Evolutionary conservation across 352 stramenopile species (phyloP), one percentile per base, ranked within the genome.

Genomic region (Pythium aquatile): DNA sequence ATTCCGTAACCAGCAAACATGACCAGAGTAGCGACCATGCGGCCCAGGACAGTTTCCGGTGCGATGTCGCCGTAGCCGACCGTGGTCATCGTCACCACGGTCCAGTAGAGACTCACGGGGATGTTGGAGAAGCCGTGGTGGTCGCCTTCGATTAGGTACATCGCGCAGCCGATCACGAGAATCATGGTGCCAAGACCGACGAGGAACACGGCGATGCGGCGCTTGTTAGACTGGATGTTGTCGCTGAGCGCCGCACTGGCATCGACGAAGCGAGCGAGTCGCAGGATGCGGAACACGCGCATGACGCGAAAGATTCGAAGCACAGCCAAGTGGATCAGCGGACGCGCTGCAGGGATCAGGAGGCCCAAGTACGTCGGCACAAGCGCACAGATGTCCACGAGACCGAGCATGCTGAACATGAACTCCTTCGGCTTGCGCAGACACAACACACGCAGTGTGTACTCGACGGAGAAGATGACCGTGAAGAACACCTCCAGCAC

Each of bases 1-100:
- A 94, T 79, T n/a, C 85, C 87, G 72, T 95, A 95, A 63, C 86
- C 86, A 13, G 83, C 75, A 64, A 95, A 93, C 87, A 95, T 95
- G 53, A 95, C 87, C 53, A 93, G 37, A 1, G 85, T 93, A 32
- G 86, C 85, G 4, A 96, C 64, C 64, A 96, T 80, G 16, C 88
- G 86, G 3, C 87, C 87, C 9, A 88, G 66, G 32, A 94, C 83
- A 0, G 87, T 93, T 56, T 92, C 72, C 17, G 87, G 87, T 1
- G 85, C 85, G 44, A 96, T 94, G 49, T 96, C 87, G 17, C 87
- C 87, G 57, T 94, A 94, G 0, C 87, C 87, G 20, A 96, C 87
- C 0, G 87, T 96, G 33, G 87, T 94, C 64, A 96, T 89, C 29
- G 87, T 96, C 61, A 95, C 84, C 29, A 95, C 83, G 2, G 87